phyloP scores from a whole-genome alignment of 2,329 filamentous ascomycete species.

The Zalaria sp. region DNA sequence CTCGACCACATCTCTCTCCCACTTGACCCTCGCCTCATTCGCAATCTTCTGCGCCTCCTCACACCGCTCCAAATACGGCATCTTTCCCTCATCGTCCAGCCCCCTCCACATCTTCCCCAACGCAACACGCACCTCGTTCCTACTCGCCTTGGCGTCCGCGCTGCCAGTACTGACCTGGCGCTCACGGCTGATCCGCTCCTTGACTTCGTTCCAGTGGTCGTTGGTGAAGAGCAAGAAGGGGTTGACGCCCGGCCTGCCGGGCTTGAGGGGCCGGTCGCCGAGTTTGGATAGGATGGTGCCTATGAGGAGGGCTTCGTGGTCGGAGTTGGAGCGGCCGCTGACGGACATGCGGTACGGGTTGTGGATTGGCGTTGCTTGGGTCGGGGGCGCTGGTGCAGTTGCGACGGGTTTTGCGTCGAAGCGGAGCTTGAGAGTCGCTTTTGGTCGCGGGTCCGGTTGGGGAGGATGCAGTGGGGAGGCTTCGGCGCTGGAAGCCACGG shows the following conservation, averaged over 20 bases:
- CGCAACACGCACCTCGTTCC: conserved; percentile 67
- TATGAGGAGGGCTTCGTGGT: conserved; percentile 44
- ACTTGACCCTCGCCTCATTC: conserved; percentile 41
- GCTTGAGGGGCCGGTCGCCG: conserved; percentile 61
- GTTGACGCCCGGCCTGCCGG: conserved; percentile 61
- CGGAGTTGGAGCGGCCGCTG: conserved; percentile 18
- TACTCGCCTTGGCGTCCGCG: conserved; percentile 50
- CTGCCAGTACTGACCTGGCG: conserved; percentile 50
- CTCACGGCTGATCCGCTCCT: conserved; percentile 53
- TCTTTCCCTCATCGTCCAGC: conserved; percentile 52
- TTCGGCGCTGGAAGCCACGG: not conserved
- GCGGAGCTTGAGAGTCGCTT: not conserved
- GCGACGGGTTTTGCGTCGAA: conserved; percentile 3
- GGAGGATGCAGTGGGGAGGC: conserved; percentile 3
- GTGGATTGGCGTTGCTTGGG: conserved; percentile 1
- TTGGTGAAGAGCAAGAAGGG: conserved; percentile 86
- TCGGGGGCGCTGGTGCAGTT: conserved; percentile 1
- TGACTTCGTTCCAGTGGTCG: conserved; percentile 48
- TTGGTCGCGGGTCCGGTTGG: conserved; percentile 2
- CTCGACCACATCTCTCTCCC: conserved; percentile 44
- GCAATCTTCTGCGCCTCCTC: conserved; percentile 56
- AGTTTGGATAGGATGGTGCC: conserved; percentile 45
- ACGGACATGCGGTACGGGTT: conserved; percentile 8
- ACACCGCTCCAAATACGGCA: conserved; percentile 65
- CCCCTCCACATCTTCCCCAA: conserved; percentile 87